Evolutionary conservation across 768 basidiomycete species (phyloP).

Genomic region (Steccherinum ochraceum): DNA sequence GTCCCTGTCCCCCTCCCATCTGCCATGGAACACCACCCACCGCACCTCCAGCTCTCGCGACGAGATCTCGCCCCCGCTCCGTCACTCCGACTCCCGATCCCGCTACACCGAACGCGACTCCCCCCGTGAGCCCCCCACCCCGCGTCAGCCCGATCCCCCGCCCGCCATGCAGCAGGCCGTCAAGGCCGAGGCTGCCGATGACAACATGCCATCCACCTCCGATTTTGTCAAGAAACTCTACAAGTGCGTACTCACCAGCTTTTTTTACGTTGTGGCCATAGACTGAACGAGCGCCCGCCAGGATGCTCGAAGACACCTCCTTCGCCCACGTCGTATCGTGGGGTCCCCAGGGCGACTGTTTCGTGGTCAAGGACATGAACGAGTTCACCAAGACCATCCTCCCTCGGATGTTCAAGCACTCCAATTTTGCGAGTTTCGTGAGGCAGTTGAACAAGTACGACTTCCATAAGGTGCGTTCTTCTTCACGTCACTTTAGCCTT

Average conservation of each 20-base stretch:
- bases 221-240: constrained; percentile 95
- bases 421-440: constrained; percentile 90
- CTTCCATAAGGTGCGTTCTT: constrained; percentile 70
- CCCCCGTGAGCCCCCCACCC: constrained; percentile 8
- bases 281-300: constrained; percentile 22
- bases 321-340: constrained; percentile 75
- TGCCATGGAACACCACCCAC: constrained; percentile 25
- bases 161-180: constrained; percentile 11
- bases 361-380: constrained; percentile 97
- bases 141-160: not conserved
- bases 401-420: constrained; percentile 92
- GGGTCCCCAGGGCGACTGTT: constrained; percentile 81
- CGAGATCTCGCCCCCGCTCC: constrained; percentile 23
- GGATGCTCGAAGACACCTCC: constrained; percentile 82
- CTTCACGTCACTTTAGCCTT: constrained; percentile 8
- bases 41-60: constrained; percentile 28
- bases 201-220: constrained; percentile 79
- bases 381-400: constrained; percentile 89
- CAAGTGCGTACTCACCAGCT: constrained; percentile 48
- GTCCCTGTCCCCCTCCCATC: constrained; percentile 9
- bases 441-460: constrained; percentile 95
- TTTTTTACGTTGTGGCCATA: not conserved
- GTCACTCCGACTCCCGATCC: constrained; percentile 19
- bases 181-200: constrained; percentile 46
- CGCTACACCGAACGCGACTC: not conserved